These are phyloP conservation scores for Pestalotiopsis sp. DNA, from an alignment of 2,329 filamentous ascomycete genomes.

Conservation along the genomic window DNA sequence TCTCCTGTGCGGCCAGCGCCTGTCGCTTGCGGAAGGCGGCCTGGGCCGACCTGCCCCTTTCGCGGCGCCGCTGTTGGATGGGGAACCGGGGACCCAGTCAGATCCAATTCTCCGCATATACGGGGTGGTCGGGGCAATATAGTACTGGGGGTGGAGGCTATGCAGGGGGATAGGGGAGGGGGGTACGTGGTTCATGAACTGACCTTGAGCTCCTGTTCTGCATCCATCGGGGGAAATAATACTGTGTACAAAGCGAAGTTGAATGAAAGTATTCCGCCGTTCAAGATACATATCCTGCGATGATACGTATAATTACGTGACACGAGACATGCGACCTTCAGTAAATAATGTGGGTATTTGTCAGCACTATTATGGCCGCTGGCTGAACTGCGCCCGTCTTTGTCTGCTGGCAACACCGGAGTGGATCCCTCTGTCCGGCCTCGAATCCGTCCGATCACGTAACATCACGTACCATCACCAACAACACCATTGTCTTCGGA, in stretches of 20 bases:
- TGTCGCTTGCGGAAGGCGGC: slow-evolving; percentile 33
- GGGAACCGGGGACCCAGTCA: neutral
- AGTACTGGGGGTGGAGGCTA: neutral
- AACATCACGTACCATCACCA: slow-evolving; percentile 13
- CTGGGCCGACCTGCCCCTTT: slow-evolving; percentile 31
- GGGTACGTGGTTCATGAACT: neutral
- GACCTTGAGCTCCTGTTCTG: slow-evolving; percentile 5
- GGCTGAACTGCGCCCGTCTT: neutral
- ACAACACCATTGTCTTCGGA: neutral
- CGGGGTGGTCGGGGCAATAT: neutral
- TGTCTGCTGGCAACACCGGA: neutral
- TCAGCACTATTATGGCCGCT: neutral
- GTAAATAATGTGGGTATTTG: slow-evolving; percentile 2
- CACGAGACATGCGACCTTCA: neutral
- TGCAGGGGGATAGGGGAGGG: neutral
- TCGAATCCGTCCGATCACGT: slow-evolving; percentile 23
- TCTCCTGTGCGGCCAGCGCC: slow-evolving; percentile 17
- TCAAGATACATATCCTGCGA: neutral
- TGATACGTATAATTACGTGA: neutral
- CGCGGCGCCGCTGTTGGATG: slow-evolving; percentile 27
- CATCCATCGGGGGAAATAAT: neutral
- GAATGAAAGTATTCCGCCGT: neutral
- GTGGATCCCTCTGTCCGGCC: neutral
- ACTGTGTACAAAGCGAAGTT: no score
- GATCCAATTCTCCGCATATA: neutral